Conservation (phyloP, 2,329 filamentous ascomycete genomes). For the Sporothrix dimorphospora region DNA sequence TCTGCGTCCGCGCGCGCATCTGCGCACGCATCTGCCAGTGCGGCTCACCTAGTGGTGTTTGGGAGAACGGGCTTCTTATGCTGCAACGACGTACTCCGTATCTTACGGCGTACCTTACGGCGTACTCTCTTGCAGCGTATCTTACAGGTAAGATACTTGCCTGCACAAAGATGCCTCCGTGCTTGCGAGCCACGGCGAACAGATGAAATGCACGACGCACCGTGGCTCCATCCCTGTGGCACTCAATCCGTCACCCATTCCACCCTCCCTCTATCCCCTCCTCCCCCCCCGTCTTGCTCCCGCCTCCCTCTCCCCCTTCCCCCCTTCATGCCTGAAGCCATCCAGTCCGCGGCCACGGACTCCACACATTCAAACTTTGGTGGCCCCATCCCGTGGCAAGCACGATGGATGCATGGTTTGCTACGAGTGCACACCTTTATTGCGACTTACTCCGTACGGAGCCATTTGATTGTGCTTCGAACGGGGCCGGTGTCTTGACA, state of each 20-base stretch:
- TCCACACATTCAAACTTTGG: not conserved
- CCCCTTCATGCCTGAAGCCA: constrained; percentile 18
- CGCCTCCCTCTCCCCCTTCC: not conserved
- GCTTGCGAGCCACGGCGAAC: not conserved
- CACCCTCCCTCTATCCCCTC: not conserved
- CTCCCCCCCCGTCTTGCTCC: not conserved
- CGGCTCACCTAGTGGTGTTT: too few relatives aligned
- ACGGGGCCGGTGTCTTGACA: not conserved
- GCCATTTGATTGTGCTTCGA: not conserved
- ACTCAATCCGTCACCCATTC: not conserved
- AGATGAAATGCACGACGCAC: not conserved
- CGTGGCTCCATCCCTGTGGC: constrained; percentile 9
- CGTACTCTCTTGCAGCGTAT: not conserved
- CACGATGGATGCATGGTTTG: not conserved
- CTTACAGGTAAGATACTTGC: too few relatives aligned
- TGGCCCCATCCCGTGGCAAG: not conserved
- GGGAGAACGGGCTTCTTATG: too few relatives aligned
- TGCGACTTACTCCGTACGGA: not conserved
- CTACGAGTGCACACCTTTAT: not conserved
- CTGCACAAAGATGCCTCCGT: not conserved
- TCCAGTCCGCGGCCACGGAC: not conserved
- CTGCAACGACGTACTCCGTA: too few relatives aligned
- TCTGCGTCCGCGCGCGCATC: too few relatives aligned
- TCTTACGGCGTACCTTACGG: too few relatives aligned
- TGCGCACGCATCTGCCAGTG: too few relatives aligned